Evolutionary conservation across 192 early-diverging fungal species (phyloP), one percentile per base, ranked within the genome.

Genomic region (Helicostylum pulchrum): DNA sequence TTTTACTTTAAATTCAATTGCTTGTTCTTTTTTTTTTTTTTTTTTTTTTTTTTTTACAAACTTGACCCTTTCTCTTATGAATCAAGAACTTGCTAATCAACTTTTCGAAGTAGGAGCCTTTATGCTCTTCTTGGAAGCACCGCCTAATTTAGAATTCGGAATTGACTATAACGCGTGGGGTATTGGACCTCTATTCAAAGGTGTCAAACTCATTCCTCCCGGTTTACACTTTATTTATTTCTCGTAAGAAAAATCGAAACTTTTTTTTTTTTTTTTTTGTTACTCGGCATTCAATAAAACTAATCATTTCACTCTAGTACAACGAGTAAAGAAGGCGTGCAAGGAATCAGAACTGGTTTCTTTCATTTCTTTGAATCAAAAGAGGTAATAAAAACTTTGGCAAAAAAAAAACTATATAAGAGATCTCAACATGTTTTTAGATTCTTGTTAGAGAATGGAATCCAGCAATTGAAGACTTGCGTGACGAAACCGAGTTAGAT

Each of bases 181-280:
- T 49, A 92, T 86, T 17, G 97, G 97, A 1, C 93, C 93, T 11
- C 75, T 82, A 39, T 99, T 99, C 74, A 91, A 84, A 63, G 97
- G 97, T 45, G 70, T 97, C 23, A 96, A 95, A 77, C 77, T 95
- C 50, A 92, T 99, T 57, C 95, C 97, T 17, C 91, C 94, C 0
- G 97, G 97, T 0, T 80, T 93, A 49, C 97, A 99, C 77, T 96
- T 95, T 76, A 77, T 96, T 14, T 91, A 92, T 70, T 96, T 94
- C 76, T 87, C 88, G 86, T 86, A 74, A 45, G 66, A 60, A 8
- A 26, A 65, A n/a, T 34, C n/a, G n/a, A n/a, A 51, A 20, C 30
- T 32, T 47, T 12, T 48, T 36, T 7, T 17, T 30, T 67, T 15
- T 44, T n/a, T n/a, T n/a, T n/a, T n/a, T n/a, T n/a, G n/a, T n/a